Base-by-base conservation (phyloP, 2,329 filamentous ascomycete species). In the Rasamsonia emersonii region DNA sequence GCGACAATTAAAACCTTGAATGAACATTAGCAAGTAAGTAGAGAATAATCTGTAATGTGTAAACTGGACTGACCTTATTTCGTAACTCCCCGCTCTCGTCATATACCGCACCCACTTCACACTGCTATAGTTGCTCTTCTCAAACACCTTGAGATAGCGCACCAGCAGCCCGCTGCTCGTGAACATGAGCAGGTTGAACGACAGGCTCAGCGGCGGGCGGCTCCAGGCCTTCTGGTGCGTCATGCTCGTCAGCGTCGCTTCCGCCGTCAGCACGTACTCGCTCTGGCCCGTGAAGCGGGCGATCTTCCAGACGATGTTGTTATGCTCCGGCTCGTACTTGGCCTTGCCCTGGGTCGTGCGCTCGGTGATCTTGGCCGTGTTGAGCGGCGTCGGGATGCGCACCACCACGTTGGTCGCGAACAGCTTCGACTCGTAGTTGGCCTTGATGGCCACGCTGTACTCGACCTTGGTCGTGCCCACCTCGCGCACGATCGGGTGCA, bases 91-190 rank as follows among this genome's bases (percentile, higher is more conserved):
- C 10, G 89, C 91, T 45, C 89, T 78, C 11, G 91, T 98, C 91
- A 98, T 96, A 62, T 98, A 98, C 48, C 91, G 71, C 48, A 98
- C 91, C 91, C 91, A 98, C 62, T 98, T 98, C 29, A 98, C 91
- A 54, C 86, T 94, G 41, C 84, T 93, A 59, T 98, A 98, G 61
- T 96, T 96, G 61, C 77, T 91, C 77, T 98, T 98, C 67, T 98
- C 91, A 65, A 98, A 98, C 2, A 98, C 91, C 65, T 98, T 98
- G 36, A 98, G 64, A 59, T 98, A 98, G 30, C 93, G 71, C 36
- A 98, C 91, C 43, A 98, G 56, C 53, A 98, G 58, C 1, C 91
- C 91, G 1, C 83, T 93, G 54, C 86, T 94, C 13, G 91, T 98
- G 56, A 98, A 98, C 93, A 98, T 98, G 50, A 98, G 71, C 50